Percentiles rank a stretch among this genome's conserved stretches.
Conservation (phyloP, 306 rosid species). For the Fragaria vesca region DNA sequence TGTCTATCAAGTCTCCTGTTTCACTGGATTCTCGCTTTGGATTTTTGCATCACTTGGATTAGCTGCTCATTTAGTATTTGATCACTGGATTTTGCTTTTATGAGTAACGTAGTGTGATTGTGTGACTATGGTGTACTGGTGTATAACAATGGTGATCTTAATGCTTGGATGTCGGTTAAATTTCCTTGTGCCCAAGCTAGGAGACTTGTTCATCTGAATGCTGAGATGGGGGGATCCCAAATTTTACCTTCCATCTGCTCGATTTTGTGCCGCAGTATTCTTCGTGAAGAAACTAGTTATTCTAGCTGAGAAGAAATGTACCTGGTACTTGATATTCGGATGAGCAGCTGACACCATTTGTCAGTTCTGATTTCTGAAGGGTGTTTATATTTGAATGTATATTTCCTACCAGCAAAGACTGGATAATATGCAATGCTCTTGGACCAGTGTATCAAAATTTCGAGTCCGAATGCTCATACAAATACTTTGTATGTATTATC, state of each 20-base stretch:
- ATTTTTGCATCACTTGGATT: background rate
- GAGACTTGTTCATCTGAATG: background rate
- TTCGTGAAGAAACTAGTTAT: background rate
- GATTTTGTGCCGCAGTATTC: background rate
- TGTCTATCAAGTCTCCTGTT: background rate
- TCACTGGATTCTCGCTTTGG: conserved; percentile 5
- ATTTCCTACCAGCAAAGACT: background rate
- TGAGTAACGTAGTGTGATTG: background rate
- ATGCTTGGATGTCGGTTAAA: background rate
- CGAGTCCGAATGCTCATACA: background rate
- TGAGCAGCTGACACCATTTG: background rate
- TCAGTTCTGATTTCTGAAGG: background rate
- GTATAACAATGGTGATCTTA: background rate
- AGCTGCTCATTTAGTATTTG: background rate
- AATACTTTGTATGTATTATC: background rate
- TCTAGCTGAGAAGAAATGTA: background rate
- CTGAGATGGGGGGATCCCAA: background rate
- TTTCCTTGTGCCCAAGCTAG: background rate
- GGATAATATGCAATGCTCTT: background rate
- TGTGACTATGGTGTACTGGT: background rate
- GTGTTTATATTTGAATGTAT: background rate
- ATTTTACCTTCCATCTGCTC: background rate
- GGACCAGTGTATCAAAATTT: background rate
- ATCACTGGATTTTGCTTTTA: background rate
- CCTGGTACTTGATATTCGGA: background rate